These are phyloP conservation scores for Talaromyces sp. DNA, from an alignment of 2,329 filamentous ascomycete genomes.

Conservation along the genomic window DNA sequence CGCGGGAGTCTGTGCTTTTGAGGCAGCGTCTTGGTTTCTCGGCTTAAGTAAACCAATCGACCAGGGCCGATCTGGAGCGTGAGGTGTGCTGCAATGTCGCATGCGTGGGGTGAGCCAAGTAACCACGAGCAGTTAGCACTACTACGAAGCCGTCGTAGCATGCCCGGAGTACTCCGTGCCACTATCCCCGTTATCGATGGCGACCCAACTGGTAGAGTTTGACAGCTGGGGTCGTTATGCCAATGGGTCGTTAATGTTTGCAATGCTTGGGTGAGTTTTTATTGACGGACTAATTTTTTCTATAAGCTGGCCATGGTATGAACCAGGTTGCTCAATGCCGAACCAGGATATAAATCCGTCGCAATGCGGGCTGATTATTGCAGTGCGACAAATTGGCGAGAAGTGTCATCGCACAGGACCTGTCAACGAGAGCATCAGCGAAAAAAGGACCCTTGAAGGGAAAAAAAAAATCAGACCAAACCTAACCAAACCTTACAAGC, in stretches of 20 bases:
- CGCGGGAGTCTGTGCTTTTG: background rate
- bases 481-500: too few relatives aligned
- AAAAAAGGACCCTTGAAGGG: background rate
- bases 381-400: background rate
- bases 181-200: background rate
- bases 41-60: background rate
- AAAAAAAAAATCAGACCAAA: background rate
- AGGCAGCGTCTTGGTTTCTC: background rate
- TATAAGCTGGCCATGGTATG: background rate
- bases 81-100: background rate
- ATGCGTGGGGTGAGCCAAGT: background rate
- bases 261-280: background rate
- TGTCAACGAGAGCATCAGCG: background rate
- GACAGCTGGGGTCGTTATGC: background rate
- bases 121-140: background rate
- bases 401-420: background rate
- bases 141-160: background rate
- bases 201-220: background rate
- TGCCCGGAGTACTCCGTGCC: background rate
- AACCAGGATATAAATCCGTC: background rate
- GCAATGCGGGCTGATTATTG: background rate
- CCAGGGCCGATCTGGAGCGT: background rate
- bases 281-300: background rate
- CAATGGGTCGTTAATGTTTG: background rate
- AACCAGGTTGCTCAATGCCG: background rate